Evolutionary conservation across 345 rosid genomes (phyloP).

Genomic region (Excoecaria cochinchinensis): DNA sequence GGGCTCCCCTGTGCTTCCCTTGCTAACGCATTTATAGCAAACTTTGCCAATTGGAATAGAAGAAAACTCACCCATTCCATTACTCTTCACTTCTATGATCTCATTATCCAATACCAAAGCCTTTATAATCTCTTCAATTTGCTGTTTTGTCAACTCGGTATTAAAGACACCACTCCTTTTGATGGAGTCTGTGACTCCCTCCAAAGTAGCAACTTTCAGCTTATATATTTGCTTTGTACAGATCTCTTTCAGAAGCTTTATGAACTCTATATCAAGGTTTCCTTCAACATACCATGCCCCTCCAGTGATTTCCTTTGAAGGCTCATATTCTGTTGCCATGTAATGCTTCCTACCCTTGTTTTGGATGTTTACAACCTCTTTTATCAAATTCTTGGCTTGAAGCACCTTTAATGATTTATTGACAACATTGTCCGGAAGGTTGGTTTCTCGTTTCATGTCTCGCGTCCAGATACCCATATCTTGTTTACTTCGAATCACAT

Average conservation of each 20-base stretch:
- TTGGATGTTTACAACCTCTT: slow-evolving; percentile 62
- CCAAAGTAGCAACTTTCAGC: slow-evolving; percentile 51
- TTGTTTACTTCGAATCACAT: slow-evolving; percentile 51
- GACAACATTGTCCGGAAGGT: slow-evolving; percentile 32
- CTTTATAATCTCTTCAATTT: slow-evolving; percentile 58
- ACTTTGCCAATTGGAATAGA: slow-evolving; percentile 44
- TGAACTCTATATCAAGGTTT: slow-evolving; percentile 43
- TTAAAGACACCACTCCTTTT: slow-evolving; percentile 34
- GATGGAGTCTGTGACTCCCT: slow-evolving; percentile 35
- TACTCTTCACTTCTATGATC: slow-evolving; percentile 60
- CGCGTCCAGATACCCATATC: slow-evolving; percentile 53
- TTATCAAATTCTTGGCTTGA: slow-evolving; percentile 45
- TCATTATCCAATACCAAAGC: slow-evolving; percentile 67
- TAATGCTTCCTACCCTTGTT: slow-evolving; percentile 53
- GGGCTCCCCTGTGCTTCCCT: slow-evolving; percentile 35
- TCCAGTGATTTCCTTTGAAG: slow-evolving; percentile 64
- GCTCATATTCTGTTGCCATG: slow-evolving; percentile 62
- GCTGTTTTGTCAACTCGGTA: slow-evolving; percentile 34
- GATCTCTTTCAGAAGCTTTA: slow-evolving; percentile 36
- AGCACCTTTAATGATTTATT: slow-evolving; percentile 47
- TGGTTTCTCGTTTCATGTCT: slow-evolving; percentile 50
- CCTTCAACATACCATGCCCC: slow-evolving; percentile 81
- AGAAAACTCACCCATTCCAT: slow-evolving; percentile 53
- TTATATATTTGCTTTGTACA: slow-evolving; percentile 40
- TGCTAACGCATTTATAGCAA: slow-evolving; percentile 46